Conservation (phyloP, 352 stramenopile genomes). For the Globisporangium takayamanum region DNA sequence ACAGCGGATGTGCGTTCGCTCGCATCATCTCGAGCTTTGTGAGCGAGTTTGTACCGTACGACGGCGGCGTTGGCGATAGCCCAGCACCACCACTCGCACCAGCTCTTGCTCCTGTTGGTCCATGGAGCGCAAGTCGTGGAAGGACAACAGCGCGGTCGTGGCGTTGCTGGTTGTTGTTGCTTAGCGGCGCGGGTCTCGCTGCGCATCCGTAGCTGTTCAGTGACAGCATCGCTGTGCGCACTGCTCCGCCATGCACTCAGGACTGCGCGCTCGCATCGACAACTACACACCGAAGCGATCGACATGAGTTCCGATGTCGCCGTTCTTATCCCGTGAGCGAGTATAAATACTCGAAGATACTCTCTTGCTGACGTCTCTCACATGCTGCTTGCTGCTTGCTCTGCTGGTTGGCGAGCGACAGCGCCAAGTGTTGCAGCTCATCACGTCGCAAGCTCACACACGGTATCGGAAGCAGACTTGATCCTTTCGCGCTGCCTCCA, state of each 20-base stretch:
- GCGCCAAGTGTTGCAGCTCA: too few relatives aligned
- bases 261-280: neutral
- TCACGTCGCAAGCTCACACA: too few relatives aligned
- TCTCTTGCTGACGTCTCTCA: too few relatives aligned
- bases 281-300: too few relatives aligned
- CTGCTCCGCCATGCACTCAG: neutral
- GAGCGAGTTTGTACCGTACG: conserved; percentile 34
- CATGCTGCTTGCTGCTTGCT: too few relatives aligned
- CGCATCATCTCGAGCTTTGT: conserved; percentile 47
- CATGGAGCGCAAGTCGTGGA: conserved; percentile 28
- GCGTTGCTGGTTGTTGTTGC: conserved; percentile 15
- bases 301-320: too few relatives aligned
- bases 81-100: conserved; percentile 6
- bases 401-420: too few relatives aligned
- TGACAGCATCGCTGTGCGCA: conserved; percentile 8
- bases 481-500: too few relatives aligned
- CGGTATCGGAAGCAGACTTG: too few relatives aligned
- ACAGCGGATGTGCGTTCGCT: conserved; percentile 33
- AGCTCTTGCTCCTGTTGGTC: neutral
- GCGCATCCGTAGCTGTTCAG: conserved; percentile 19
- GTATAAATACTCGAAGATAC: too few relatives aligned
- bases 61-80: conserved; percentile 12
- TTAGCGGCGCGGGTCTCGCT: conserved; percentile 3
- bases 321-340: too few relatives aligned
- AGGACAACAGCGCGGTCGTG: conserved; percentile 20